These are phyloP conservation scores for Ophiognomonia clavigignenti-juglandacearum DNA, from an alignment of 2,329 filamentous ascomycete species.

Conservation along the genomic window DNA sequence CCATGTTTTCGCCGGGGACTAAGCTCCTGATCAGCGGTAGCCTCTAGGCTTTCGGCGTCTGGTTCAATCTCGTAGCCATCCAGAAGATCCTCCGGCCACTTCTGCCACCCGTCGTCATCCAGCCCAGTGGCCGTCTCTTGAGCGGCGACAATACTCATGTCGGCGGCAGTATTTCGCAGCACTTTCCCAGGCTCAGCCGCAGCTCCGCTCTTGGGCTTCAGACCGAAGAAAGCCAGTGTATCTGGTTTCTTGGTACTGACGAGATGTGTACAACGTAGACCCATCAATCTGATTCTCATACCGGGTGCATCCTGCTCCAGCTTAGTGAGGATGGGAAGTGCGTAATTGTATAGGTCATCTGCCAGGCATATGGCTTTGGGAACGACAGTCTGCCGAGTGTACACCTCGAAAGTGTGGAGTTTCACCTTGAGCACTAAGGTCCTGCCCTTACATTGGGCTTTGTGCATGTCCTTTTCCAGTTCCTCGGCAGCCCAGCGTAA, in stretches of 20 bases:
- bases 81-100: constrained; percentile 63
- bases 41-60: constrained; percentile 45
- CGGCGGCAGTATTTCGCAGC: constrained; percentile 5
- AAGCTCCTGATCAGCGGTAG: constrained; percentile 43
- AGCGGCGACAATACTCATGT: no score
- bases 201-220: constrained; percentile 32
- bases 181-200: constrained; percentile 11
- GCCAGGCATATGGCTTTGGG: constrained; percentile 68
- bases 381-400: constrained; percentile 73
- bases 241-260: constrained; percentile 80
- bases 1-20: constrained; percentile 35
- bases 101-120: constrained; percentile 56
- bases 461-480: constrained; percentile 76
- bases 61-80: constrained; percentile 18
- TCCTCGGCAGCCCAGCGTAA: constrained; percentile 78
- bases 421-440: constrained; percentile 92
- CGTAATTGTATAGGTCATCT: constrained; percentile 77
- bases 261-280: constrained; percentile 80
- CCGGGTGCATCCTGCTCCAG: constrained; percentile 77
- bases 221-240: constrained; percentile 74
- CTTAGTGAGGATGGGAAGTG: constrained; percentile 78
- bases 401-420: constrained; percentile 87
- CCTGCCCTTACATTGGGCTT: constrained; percentile 80
- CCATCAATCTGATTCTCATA: constrained; percentile 80
- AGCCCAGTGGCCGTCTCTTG: background rate